Evolutionary conservation across 805 yeast genomes (phyloP).

Genomic region (Sungouiella thailandica): DNA sequence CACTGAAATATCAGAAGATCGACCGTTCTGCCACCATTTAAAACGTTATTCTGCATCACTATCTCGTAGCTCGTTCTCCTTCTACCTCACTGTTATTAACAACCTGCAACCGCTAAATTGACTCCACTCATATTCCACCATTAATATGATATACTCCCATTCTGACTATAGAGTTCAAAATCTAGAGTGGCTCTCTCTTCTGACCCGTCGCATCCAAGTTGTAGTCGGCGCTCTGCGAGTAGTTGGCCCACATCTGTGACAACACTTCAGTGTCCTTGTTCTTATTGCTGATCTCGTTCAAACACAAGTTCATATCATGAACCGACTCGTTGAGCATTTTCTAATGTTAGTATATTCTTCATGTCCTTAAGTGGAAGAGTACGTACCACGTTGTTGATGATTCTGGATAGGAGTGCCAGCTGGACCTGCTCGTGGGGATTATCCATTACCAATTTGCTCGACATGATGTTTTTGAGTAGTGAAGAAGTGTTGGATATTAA

Average conservation of each 20-base stretch:
- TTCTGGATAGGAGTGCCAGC: constrained; percentile 67
- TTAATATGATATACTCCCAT: too few relatives aligned
- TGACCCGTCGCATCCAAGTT: constrained; percentile 64
- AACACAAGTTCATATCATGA: constrained; percentile 53
- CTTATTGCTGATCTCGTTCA: constrained; percentile 57
- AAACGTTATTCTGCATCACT: too few relatives aligned
- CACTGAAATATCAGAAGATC: too few relatives aligned
- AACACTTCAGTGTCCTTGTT: constrained; percentile 68
- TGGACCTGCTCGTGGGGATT: constrained; percentile 85
- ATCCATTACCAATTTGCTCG: constrained; percentile 48
- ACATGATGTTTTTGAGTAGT: background rate
- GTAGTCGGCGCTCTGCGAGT: constrained; percentile 64
- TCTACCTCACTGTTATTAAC: too few relatives aligned
- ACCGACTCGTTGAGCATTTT: constrained; percentile 72
- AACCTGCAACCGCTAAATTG: too few relatives aligned
- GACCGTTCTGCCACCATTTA: too few relatives aligned
- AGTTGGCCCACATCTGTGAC: constrained; percentile 76
- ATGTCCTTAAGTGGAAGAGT: too few relatives aligned
- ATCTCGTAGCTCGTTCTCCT: too few relatives aligned
- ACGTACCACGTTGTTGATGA: constrained; percentile 71
- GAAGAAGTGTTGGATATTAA: too few relatives aligned
- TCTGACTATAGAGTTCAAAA: too few relatives aligned
- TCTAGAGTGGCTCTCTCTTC: constrained; percentile 46
- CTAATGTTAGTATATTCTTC: constrained; percentile 25
- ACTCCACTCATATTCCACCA: too few relatives aligned